Evolutionary conservation across 164 flowering plant species (phyloP), one percentile per base, ranked within the genome.

Genomic region (Aristolochia contorta): DNA sequence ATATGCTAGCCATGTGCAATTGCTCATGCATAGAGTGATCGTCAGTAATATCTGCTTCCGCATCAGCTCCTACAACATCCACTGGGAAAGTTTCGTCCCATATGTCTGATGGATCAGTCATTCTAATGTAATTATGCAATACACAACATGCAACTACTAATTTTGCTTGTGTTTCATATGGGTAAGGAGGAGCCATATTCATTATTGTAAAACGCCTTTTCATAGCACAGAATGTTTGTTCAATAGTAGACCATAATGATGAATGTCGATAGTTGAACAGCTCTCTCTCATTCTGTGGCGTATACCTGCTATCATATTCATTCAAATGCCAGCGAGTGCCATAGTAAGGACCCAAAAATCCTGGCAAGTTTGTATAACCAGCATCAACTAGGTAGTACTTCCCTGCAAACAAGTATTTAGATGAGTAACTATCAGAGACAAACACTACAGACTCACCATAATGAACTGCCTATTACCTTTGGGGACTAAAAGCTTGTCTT

Each of bases 381-480:
- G 57, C 57, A 66, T 84, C 85, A 47, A 82, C 84, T 47, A 88
- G 81, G 74, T 82, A 88, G 70, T 78, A 85, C 69, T 77, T 85
- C 7, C 89, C 86, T 83, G 73, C 73, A 75, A 59, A 20, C 55
- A 59, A n/a, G 2, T 9, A 22, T 23, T 49, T 5, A 22, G 32
- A 16, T 62, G 16, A 14, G n/a, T 60, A 52, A 30, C 3, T 2
- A 4, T 32, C 9, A 23, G 16, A 12, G 18, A 24, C 15, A 27
- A 22, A 3, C 3, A 0, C 14, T 9, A 12, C 23, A 3, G 13
- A 27, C 6, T 14, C 24, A 21, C 14, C 32, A 24, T 8, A 47
- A 43, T 46, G 47, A 59, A 47, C 10, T 24, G 8, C 41, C 16
- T 30, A 19, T 19, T 50, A 90, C 95, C 97, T 79, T 82, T 77